These are phyloP conservation scores for Cladosporium oxysporum DNA, from an alignment of 2,329 filamentous ascomycete species.

Conservation along the genomic window DNA sequence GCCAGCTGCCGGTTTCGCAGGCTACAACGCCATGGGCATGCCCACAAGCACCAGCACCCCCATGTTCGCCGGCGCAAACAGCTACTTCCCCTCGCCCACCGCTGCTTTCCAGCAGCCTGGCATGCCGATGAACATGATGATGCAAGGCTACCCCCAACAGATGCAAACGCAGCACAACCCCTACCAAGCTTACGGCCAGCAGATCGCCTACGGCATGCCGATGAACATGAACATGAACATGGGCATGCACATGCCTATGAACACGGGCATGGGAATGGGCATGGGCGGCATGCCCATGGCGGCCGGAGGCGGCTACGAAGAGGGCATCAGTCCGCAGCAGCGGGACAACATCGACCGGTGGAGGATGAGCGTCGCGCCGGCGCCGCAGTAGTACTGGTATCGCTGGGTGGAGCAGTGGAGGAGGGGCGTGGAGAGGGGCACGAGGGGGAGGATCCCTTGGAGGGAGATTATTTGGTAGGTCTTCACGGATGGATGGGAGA, in stretches of 20 bases:
- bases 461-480: background rate
- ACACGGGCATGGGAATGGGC: background rate
- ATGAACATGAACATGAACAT: background rate
- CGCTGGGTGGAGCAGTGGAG: background rate
- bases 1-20: constrained; percentile 19
- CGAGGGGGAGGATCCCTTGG: background rate
- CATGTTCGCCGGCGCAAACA: constrained; percentile 25
- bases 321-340: constrained; percentile 52
- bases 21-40: constrained; percentile 20
- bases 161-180: constrained; percentile 4
- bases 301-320: constrained; percentile 27
- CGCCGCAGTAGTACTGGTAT: constrained; percentile 14
- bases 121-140: constrained; percentile 1
- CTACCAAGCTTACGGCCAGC: constrained; percentile 15
- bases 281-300: constrained; percentile 21
- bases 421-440: background rate
- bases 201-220: constrained; percentile 22
- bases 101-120: constrained; percentile 23
- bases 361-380: constrained; percentile 49
- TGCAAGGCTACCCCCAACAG: constrained; percentile 6
- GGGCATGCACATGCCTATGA: constrained; percentile 17
- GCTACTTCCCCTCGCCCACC: constrained; percentile 33
- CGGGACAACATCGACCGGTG: constrained; percentile 62
- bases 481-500: background rate
- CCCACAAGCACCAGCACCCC: constrained; percentile 23